phyloP scores from a whole-genome alignment of 768 basidiomycete genomes.

The Tubosaeta sp. region DNA sequence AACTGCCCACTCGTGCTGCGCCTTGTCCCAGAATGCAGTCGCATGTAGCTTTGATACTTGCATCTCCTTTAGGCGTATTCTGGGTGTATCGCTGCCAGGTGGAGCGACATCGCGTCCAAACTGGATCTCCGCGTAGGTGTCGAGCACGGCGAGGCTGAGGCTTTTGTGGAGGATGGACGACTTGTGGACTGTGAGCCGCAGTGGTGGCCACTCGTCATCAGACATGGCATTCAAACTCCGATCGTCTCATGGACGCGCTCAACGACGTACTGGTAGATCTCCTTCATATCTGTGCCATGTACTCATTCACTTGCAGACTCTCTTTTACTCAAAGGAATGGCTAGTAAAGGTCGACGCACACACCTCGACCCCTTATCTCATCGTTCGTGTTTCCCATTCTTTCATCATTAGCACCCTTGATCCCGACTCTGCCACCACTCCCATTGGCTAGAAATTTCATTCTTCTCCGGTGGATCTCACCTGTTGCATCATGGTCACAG shows the following conservation, averaged over 20 bases:
- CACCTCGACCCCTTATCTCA: slow-evolving; percentile 63
- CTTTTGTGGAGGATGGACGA: slow-evolving; percentile 47
- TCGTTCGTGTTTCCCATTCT: slow-evolving; percentile 45
- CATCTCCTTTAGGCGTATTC: slow-evolving; percentile 79
- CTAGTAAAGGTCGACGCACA: slow-evolving; percentile 59
- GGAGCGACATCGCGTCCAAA: slow-evolving; percentile 67
- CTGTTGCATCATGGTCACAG: slow-evolving; percentile 63
- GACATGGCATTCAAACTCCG: slow-evolving; percentile 22
- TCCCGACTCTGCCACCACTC: slow-evolving; percentile 4
- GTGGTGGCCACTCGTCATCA: slow-evolving; percentile 48
- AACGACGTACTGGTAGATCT: slow-evolving; percentile 34
- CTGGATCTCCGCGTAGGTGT: slow-evolving; percentile 61
- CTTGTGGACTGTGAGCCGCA: slow-evolving; percentile 38
- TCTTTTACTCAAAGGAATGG: slow-evolving; percentile 68
- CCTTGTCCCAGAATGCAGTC: slow-evolving; percentile 65
- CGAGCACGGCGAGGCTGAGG: slow-evolving; percentile 55
- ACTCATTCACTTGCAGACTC: slow-evolving; percentile 38
- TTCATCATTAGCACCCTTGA: slow-evolving; percentile 6
- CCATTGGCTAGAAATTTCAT: slow-evolving; percentile 55
- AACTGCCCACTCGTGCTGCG: slow-evolving; percentile 58
- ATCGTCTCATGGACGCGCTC: slow-evolving; percentile 43
- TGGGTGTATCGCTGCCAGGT: slow-evolving; percentile 48
- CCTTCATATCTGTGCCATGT: background rate
- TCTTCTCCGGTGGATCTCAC: slow-evolving; percentile 50
- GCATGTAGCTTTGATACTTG: slow-evolving; percentile 79